These are phyloP conservation scores for Penicillium psychrosexuale DNA, from an alignment of 2,329 filamentous ascomycete genomes.

Conservation along the genomic window DNA sequence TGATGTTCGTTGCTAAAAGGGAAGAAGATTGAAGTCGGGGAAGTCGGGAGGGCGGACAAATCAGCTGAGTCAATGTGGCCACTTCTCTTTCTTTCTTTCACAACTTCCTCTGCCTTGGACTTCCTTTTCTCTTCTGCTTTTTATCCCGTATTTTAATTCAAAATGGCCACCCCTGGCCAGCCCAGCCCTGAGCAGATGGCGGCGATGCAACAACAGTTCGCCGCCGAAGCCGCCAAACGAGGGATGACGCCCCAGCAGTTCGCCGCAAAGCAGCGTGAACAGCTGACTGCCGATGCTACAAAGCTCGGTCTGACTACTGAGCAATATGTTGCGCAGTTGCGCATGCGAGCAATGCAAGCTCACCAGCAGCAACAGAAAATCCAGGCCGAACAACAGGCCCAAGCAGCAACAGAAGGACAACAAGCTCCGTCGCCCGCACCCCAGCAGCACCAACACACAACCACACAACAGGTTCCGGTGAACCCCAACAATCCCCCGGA, in stretches of 20 bases:
- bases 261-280: conserved; percentile 58
- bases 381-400: conserved; percentile 32
- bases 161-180: conserved; percentile 45
- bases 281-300: conserved; percentile 47
- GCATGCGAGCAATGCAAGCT: conserved; percentile 48
- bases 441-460: conserved; percentile 34
- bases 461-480: conserved; percentile 48
- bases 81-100: conserved; percentile 20
- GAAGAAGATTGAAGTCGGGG: conserved; percentile 1
- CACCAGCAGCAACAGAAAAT: conserved; percentile 37
- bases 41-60: conserved; percentile 19
- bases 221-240: conserved; percentile 75
- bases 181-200: conserved; percentile 79
- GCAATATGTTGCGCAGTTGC: conserved; percentile 46
- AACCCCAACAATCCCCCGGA: conserved; percentile 65
- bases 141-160: conserved; percentile 5
- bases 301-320: conserved; percentile 53
- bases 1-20: neutral
- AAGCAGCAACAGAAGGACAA: conserved; percentile 38
- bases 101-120: neutral
- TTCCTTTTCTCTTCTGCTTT: neutral
- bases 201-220: conserved; percentile 77
- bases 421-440: conserved; percentile 33
- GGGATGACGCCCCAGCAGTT: conserved; percentile 86
- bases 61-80: conserved; percentile 32